Conservation (phyloP, 257 asterid genomes). For the Scutellaria baicalensis region DNA sequence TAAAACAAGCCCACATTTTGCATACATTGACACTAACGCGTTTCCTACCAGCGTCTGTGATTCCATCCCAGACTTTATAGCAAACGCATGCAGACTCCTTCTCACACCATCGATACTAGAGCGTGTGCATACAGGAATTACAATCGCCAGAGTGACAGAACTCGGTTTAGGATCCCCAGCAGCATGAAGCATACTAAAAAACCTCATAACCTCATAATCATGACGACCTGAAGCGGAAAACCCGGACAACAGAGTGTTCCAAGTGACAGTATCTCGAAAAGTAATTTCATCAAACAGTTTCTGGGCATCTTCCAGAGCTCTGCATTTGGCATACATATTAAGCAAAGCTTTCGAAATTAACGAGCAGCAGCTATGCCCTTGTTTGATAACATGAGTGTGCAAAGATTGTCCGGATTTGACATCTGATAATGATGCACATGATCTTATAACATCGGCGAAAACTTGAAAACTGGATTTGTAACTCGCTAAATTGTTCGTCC, state of each 20-base stretch:
- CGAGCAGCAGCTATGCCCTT: slow-evolving; percentile 51
- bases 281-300: slow-evolving; percentile 37
- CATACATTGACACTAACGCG: slow-evolving; percentile 76
- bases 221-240: slow-evolving; percentile 44
- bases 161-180: slow-evolving; percentile 38
- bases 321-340: slow-evolving; percentile 83
- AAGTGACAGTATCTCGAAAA: slow-evolving; percentile 47
- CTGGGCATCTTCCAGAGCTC: slow-evolving; percentile 49
- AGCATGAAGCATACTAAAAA: slow-evolving; percentile 41
- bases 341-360: slow-evolving; percentile 55
- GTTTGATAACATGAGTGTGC: slow-evolving; percentile 53
- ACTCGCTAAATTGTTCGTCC: slow-evolving; percentile 18
- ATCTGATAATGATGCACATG: slow-evolving; percentile 44
- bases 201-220: slow-evolving; percentile 36
- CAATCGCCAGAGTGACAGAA: slow-evolving; percentile 56
- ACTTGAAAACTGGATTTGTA: slow-evolving; percentile 33
- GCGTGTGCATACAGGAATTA: slow-evolving; percentile 62
- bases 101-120: slow-evolving; percentile 33
- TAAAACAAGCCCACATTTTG: slow-evolving; percentile 45
- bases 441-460: slow-evolving; percentile 48
- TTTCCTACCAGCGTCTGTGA: slow-evolving; percentile 71
- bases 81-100: slow-evolving; percentile 52
- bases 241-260: slow-evolving; percentile 80
- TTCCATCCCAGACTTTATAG: slow-evolving; percentile 54
- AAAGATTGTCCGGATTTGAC: slow-evolving; percentile 42